Conservation (phyloP, 2,329 filamentous ascomycete species). For the Neophaeococcomyces aloes region DNA sequence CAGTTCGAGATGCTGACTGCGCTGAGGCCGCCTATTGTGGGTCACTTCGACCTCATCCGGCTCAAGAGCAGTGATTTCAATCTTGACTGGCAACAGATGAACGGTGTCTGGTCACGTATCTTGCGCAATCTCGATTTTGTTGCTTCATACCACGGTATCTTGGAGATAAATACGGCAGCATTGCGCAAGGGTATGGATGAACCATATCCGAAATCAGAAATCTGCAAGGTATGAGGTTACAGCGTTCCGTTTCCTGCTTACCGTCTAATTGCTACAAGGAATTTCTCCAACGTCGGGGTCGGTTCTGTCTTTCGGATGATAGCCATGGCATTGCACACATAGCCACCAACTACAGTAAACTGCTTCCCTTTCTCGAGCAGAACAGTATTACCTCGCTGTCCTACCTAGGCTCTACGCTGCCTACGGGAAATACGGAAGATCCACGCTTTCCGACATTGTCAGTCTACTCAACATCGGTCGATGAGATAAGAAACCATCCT, state of each 20-base stretch:
- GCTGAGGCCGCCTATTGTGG: slow-evolving; percentile 66
- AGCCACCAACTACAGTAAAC: slow-evolving; percentile 67
- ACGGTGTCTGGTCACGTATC: slow-evolving; percentile 62
- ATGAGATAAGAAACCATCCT: neutral
- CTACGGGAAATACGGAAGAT: neutral
- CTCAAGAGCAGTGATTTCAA: slow-evolving; percentile 63
- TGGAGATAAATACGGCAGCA: slow-evolving; percentile 83
- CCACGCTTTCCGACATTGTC: slow-evolving; percentile 5
- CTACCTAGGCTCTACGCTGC: neutral
- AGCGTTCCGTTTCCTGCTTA: neutral
- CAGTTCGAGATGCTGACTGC: slow-evolving; percentile 70
- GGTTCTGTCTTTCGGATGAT: slow-evolving; percentile 88
- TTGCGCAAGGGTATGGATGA: slow-evolving; percentile 82
- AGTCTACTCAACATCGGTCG: neutral
- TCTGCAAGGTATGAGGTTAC: slow-evolving; percentile 54
- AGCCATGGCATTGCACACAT: slow-evolving; percentile 83
- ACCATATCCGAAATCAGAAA: slow-evolving; percentile 71
- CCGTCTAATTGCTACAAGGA: neutral
- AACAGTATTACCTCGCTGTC: neutral
- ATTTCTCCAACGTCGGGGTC: slow-evolving; percentile 21
- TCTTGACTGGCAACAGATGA: slow-evolving; percentile 48
- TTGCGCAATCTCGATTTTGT: slow-evolving; percentile 63
- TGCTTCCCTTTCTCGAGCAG: slow-evolving; percentile 54
- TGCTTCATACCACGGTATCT: slow-evolving; percentile 61
- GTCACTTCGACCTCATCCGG: slow-evolving; percentile 87